Conservation (phyloP, 345 rosid species). For the Melastoma malabathricum region DNA sequence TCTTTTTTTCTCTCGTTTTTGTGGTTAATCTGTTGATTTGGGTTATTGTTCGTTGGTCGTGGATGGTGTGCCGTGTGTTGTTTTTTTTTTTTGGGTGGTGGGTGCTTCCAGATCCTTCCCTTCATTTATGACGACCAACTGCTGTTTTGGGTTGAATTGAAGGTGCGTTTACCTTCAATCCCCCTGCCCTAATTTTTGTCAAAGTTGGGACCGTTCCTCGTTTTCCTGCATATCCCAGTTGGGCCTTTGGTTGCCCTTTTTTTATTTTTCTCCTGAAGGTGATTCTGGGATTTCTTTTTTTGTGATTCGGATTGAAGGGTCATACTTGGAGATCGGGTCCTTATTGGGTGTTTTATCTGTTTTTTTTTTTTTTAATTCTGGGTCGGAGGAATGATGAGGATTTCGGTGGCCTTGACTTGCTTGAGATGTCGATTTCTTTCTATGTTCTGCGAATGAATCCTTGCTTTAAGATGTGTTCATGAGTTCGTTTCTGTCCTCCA, state of each 20-base stretch:
- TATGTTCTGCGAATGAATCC: not conserved
- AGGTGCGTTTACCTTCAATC: not conserved
- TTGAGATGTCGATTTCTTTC: no score
- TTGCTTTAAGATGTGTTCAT: not conserved
- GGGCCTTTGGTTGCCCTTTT: not conserved
- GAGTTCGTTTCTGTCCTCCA: not conserved
- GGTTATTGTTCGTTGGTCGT: no score
- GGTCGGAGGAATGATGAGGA: no score
- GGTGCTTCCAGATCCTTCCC: slow-evolving; percentile 7
- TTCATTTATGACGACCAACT: not conserved
- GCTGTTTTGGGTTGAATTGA: not conserved
- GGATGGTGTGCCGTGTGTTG: not conserved
- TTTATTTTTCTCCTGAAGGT: not conserved
- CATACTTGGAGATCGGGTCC: no score
- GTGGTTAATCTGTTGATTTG: no score
- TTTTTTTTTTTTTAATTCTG: no score
- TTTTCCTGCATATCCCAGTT: not conserved
- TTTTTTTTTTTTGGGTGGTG: not conserved
- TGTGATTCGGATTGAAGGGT: not conserved
- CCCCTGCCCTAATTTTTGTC: not conserved
- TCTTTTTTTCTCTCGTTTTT: no score
- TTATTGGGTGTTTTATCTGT: no score
- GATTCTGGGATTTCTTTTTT: slow-evolving; percentile 1
- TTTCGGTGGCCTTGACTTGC: no score
- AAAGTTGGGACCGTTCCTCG: no score